These are phyloP conservation scores for Cutaneotrichosporon sp. DNA, from an alignment of 1,284 basidiomycete species.

Conservation along the genomic window DNA sequence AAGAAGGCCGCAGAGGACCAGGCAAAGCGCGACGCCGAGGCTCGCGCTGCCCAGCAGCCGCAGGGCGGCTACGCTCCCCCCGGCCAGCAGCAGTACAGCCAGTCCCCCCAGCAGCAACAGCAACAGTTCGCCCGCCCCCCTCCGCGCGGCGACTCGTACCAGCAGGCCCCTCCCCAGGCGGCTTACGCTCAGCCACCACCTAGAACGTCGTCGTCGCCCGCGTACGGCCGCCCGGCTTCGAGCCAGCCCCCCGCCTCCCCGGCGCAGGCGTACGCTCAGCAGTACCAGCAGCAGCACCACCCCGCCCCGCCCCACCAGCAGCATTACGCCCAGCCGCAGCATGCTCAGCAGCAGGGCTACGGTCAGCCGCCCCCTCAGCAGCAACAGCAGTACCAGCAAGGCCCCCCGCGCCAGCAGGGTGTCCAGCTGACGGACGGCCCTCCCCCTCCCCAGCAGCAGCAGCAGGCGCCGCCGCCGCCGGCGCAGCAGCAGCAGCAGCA, in stretches of 20 bases:
- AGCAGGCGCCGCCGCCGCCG: constrained; percentile 18
- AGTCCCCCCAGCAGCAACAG: constrained; percentile 18
- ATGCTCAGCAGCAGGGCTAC: neutral
- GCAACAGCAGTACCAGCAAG: constrained; percentile 9
- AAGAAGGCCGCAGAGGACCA: constrained; percentile 45
- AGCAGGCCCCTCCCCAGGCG: constrained; percentile 11
- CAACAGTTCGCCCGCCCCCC: constrained; percentile 9
- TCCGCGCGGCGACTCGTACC: constrained; percentile 3
- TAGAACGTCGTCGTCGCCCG: constrained; percentile 1
- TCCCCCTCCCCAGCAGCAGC: constrained; percentile 20
- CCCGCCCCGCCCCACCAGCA: constrained; percentile 6
- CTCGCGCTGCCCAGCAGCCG: constrained; percentile 17
- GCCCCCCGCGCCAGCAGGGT: constrained; percentile 21
- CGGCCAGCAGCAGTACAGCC: constrained; percentile 12
- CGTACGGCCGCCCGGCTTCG: constrained; percentile 10
- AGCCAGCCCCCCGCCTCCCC: neutral
- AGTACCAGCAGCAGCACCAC: constrained; percentile 3
- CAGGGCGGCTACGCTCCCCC: constrained; percentile 1
- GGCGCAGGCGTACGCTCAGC: constrained; percentile 2
- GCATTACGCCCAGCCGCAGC: constrained; percentile 10
- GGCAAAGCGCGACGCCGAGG: constrained; percentile 26
- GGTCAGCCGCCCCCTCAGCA: constrained; percentile 1
- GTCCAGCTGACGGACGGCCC: constrained; percentile 10
- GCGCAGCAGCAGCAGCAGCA: constrained; percentile 22
- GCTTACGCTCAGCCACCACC: constrained; percentile 1